Evolutionary conservation across 495 filamentous ascomycete species (phyloP), one percentile per base, ranked within the genome.

Genomic region (Penicillium paxilli): DNA sequence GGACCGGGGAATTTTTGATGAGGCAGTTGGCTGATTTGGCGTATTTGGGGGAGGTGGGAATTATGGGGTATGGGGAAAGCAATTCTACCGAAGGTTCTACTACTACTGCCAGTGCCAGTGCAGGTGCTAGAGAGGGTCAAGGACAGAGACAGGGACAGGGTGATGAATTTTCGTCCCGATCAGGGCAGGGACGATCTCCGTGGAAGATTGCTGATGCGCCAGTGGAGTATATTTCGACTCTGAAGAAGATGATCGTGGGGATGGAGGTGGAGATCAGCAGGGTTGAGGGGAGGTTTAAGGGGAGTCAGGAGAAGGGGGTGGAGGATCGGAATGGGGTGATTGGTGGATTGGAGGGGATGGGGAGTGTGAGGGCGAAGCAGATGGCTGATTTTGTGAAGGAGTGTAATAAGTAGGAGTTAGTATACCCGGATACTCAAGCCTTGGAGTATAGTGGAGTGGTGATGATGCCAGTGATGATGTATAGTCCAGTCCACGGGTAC

Each of bases 221-320:
- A 9, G 58, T 49, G 24, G 54, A 60, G 9, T 83, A 77, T 59
- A 59, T 80, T 44, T 65, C 67, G 5, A 44, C 75, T 1, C 52
- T 82, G 54, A 69, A 72, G 65, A 81, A 77, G 64, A 66, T 55
- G 33, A 81, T 83, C 56, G 72, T 82, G 24, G 80, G 80, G 0
- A 68, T 83, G 21, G 63, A 72, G 55, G 69, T 83, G 30, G 49
- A 63, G 26, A 70, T 83, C 51, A 60, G 65, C 23, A 49, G 69
- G 0, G 55, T 83, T 28, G 74, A 71, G 51, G 80, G 80, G 32
- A 75, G 78, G 60, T 82, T 70, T 49, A 83, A 83, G 66, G 76
- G 82, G 68, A 81, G 79, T 55, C 79, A 83, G 63, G 80, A 83
- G 61, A 55, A 72, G 59, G 54, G 51, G 17, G 49, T 61, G 3